These are phyloP conservation scores for Claviceps fusiformis DNA, from an alignment of 2,329 filamentous ascomycete genomes.

Conservation along the genomic window DNA sequence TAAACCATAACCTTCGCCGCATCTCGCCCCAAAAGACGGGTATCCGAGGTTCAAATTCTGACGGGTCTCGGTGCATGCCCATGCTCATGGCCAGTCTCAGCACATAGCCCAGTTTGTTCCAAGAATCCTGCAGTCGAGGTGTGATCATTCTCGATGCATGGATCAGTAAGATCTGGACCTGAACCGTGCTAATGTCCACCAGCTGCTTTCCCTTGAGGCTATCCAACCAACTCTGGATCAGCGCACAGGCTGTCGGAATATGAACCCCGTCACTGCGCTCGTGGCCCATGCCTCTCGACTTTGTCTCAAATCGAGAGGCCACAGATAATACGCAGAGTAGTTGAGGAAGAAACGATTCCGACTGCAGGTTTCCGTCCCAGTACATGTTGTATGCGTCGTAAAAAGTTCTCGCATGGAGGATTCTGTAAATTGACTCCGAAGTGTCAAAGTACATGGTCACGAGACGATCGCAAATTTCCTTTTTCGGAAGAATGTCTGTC, in stretches of 20 bases:
- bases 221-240: conserved; percentile 41
- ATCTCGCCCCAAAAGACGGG: conserved; percentile 38
- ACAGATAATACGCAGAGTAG: conserved; percentile 39
- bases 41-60: conserved; percentile 36
- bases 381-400: conserved; percentile 35
- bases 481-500: conserved; percentile 40
- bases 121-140: conserved; percentile 34
- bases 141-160: conserved; percentile 40
- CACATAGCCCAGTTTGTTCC: conserved; percentile 41
- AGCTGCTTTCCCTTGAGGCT: conserved; percentile 36
- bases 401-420: conserved; percentile 39
- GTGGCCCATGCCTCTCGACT: conserved; percentile 34
- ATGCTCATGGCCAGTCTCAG: conserved; percentile 46
- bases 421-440: conserved; percentile 39
- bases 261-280: conserved; percentile 41
- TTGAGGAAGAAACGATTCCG: conserved; percentile 39
- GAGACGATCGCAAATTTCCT: conserved; percentile 36
- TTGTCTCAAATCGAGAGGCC: conserved; percentile 38
- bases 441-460: conserved; percentile 34
- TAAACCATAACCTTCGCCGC: conserved; percentile 41
- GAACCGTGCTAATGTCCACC: conserved; percentile 38
- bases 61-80: conserved; percentile 43
- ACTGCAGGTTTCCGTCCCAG: conserved; percentile 33
- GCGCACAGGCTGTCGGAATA: conserved; percentile 40
- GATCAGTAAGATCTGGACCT: conserved; percentile 38